Conservation (phyloP, 1,139 yeast species). For the Nakaseomyces delphensis region DNA sequence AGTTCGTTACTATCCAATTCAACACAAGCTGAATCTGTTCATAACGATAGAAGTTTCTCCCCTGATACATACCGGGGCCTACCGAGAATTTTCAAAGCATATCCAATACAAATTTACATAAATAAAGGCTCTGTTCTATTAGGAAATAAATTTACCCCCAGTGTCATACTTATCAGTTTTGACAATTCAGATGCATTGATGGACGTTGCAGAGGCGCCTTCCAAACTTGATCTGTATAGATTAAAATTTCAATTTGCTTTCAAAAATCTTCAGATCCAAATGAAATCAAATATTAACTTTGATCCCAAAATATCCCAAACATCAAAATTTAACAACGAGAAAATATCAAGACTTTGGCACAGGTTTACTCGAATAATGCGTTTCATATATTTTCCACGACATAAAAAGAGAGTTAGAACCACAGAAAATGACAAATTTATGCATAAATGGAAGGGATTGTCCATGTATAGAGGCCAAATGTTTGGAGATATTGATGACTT, state of each 20-base stretch:
- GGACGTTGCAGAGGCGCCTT: conserved; percentile 48
- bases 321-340: conserved; percentile 17
- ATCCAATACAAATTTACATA: conserved; percentile 54
- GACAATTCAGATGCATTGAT: conserved; percentile 47
- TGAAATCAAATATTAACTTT: conserved; percentile 63
- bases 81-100: conserved; percentile 33
- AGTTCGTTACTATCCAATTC: conserved; percentile 2
- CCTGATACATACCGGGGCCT: conserved; percentile 10
- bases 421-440: conserved; percentile 35
- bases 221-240: conserved; percentile 46
- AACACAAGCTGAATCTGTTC: conserved; percentile 8
- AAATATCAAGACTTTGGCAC: conserved; percentile 21
- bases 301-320: conserved; percentile 25
- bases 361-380: conserved; percentile 14
- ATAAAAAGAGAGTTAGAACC: conserved; percentile 15
- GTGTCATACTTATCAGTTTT: conserved; percentile 57
- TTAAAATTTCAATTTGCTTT: conserved; percentile 17
- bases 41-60: conserved; percentile 20
- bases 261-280: conserved; percentile 40
- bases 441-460: conserved; percentile 39
- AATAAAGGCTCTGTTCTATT: conserved; percentile 64
- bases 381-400: conserved; percentile 13
- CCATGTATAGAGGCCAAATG: conserved; percentile 31
- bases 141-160: conserved; percentile 74
- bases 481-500: conserved; percentile 19